Evolutionary conservation across 2,329 filamentous ascomycete genomes (phyloP).

Genomic region (Lasiodiplodia sp.): DNA sequence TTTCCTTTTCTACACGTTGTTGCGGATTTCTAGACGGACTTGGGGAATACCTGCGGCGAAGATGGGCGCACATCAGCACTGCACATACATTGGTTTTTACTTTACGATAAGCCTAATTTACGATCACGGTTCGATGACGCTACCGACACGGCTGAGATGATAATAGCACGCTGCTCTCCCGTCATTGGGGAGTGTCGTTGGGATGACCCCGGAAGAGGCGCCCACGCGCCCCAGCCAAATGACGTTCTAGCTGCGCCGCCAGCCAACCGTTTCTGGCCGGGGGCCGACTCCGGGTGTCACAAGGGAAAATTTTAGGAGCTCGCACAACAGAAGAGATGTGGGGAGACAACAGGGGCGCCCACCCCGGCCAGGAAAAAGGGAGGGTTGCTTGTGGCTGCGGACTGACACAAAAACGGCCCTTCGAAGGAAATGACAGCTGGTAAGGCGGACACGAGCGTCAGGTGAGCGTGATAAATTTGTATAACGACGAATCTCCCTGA

Average conservation of each 20-base stretch:
- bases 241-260: slow-evolving; percentile 7
- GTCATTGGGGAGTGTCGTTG: not conserved
- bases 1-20: slow-evolving; percentile 13
- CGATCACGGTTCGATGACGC: slow-evolving; percentile 1
- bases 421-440: slow-evolving; percentile 6
- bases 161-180: slow-evolving; percentile 7
- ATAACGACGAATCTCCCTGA: slow-evolving; percentile 5
- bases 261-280: slow-evolving; percentile 8
- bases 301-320: slow-evolving; percentile 28
- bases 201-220: slow-evolving; percentile 2
- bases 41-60: not conserved
- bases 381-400: slow-evolving; percentile 1
- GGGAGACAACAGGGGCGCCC: slow-evolving; percentile 24
- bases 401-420: slow-evolving; percentile 19
- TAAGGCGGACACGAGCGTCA: slow-evolving; percentile 15
- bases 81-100: slow-evolving; percentile 18
- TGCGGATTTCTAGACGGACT: slow-evolving; percentile 13
- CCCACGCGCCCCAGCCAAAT: not conserved
- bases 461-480: slow-evolving; percentile 4
- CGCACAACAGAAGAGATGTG: slow-evolving; percentile 19
- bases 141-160: not conserved
- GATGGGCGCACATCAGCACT: not conserved
- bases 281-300: slow-evolving; percentile 1
- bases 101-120: slow-evolving; percentile 13
- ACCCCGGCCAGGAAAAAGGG: not conserved